Base-by-base conservation (phyloP, 2,329 filamentous ascomycete species). In the Sporothrix luriei region DNA sequence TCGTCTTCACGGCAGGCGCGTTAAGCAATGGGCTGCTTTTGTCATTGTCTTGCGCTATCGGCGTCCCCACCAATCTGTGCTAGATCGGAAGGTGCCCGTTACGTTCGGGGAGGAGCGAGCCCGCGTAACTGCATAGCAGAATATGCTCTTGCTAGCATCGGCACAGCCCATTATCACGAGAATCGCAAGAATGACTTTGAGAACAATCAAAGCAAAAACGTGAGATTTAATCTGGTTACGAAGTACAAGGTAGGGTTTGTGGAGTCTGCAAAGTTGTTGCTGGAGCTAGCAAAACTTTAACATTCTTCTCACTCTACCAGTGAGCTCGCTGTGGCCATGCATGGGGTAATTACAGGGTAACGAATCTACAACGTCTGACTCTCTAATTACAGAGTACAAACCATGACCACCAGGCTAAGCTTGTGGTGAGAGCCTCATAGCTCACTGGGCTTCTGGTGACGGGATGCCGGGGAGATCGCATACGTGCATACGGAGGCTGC, bases 11-110 rank as follows among this genome's bases (percentile, higher is more conserved):
- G 38, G 38, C 38, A 62, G 57, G 57, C 26, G 57, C 57, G 57
- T 38, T 38, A 38, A 62, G 57, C 10, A 19, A 43, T 62, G 13
- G n/a, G 38, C 4, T 46, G n/a, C 38, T 62, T 61, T 62, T 26
- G 57, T 62, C 38, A 46, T 62, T 21, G 6, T 43, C 38, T 61
- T 62, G 57, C 57, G 57, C n/a, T 46, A 62, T 62, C 38, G 38
- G 38, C 5, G 11, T 10, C 57, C 57, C 57, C 57, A 43, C 38
- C 38, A 62, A 24, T 57, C 46, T 26, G 38, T 62, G 38, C 38
- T 46, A 26, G 57, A 62, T 19, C 57, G 57, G 57, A 62, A 46
- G 57, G 57, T 26, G 38, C 38, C 40, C 52, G 16, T 61, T 9
- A 1, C 38, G 24, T 16, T 24, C 38, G 13, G 29, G 57, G 26